A percentile compares a stretch with the other conserved stretches of the same genome.
Evolutionary conservation across 2,329 filamentous ascomycete species (phyloP).

Genomic region (Stachybotrys elegans): DNA sequence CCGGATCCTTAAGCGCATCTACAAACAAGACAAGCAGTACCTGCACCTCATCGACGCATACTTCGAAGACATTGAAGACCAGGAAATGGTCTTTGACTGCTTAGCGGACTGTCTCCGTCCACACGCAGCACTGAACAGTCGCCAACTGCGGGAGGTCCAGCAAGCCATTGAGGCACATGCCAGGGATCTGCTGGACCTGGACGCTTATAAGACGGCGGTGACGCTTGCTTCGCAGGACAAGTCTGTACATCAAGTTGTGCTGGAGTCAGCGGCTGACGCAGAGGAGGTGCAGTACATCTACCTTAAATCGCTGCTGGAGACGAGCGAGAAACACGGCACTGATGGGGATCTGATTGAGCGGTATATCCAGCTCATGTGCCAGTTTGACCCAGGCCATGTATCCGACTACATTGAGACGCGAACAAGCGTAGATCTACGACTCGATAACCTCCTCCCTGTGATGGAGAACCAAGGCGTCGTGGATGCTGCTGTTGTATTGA

Average conservation of each 20-base stretch:
- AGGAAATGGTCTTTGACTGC: conserved; percentile 70
- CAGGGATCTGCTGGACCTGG: conserved; percentile 59
- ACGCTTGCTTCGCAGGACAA: conserved; percentile 58
- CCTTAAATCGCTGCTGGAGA: conserved; percentile 70
- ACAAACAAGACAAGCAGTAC: conserved; percentile 74
- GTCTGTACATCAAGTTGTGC: conserved; percentile 60
- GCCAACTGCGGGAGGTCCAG: conserved; percentile 69
- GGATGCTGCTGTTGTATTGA: conserved; percentile 85
- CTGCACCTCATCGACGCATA: conserved; percentile 73
- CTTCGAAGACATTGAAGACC: conserved; percentile 78
- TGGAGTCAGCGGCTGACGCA: conserved; percentile 57
- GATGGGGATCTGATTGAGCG: conserved; percentile 67
- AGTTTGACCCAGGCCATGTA: conserved; percentile 75
- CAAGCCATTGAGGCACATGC: conserved; percentile 61
- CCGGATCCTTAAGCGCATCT: conserved; percentile 85
- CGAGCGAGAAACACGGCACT: conserved; percentile 28
- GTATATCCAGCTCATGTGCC: conserved; percentile 90
- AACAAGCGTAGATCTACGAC: conserved; percentile 69
- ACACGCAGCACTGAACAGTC: conserved; percentile 56
- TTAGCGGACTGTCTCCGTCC: conserved; percentile 69
- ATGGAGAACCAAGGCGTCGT: conserved; percentile 89
- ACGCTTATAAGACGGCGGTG: conserved; percentile 59
- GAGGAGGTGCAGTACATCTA: conserved; percentile 70
- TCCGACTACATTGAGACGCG: conserved; percentile 76
- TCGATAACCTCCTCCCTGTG: conserved; percentile 76